A percentile compares a stretch with the other conserved stretches of the same genome.
Conservation (phyloP, 2,329 filamentous ascomycete genomes). For the Macrophomina phaseolina region DNA sequence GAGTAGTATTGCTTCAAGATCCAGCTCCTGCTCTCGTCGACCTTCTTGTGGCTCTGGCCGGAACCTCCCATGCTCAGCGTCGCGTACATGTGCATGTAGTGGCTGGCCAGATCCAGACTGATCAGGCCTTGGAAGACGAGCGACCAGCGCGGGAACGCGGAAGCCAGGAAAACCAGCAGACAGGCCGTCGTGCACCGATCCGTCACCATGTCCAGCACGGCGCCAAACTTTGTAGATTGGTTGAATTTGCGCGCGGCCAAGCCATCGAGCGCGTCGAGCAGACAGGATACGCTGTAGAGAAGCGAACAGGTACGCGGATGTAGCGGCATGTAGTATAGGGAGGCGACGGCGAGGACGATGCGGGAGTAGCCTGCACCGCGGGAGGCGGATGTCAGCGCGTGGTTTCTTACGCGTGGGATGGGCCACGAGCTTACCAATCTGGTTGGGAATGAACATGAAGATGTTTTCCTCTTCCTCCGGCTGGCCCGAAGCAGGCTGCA, state of each 20-base stretch:
- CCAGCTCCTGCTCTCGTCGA: conserved; percentile 86
- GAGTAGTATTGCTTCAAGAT: conserved; percentile 95
- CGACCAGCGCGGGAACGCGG: conserved; percentile 91
- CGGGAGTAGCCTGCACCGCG: conserved; percentile 53
- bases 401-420: not conserved
- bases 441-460: conserved; percentile 59
- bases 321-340: conserved; percentile 98
- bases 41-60: conserved; percentile 86
- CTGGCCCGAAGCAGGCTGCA: not conserved
- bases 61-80: conserved; percentile 86
- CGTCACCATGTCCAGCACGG: conserved; percentile 98
- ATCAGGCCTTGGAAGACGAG: conserved; percentile 95
- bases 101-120: conserved; percentile 88
- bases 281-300: conserved; percentile 90
- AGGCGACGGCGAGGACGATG: conserved; percentile 73
- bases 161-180: conserved; percentile 90
- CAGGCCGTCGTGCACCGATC: conserved; percentile 97
- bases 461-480: conserved; percentile 56
- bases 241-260: conserved; percentile 86
- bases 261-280: conserved; percentile 94
- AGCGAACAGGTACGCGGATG: conserved; percentile 94
- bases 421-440: conserved; percentile 51
- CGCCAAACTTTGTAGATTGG: conserved; percentile 94
- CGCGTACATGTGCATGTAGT: conserved; percentile 99
- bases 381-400: not conserved